Evolutionary conservation across 306 rosid species (phyloP).

Genomic region (Pueraria montana): DNA sequence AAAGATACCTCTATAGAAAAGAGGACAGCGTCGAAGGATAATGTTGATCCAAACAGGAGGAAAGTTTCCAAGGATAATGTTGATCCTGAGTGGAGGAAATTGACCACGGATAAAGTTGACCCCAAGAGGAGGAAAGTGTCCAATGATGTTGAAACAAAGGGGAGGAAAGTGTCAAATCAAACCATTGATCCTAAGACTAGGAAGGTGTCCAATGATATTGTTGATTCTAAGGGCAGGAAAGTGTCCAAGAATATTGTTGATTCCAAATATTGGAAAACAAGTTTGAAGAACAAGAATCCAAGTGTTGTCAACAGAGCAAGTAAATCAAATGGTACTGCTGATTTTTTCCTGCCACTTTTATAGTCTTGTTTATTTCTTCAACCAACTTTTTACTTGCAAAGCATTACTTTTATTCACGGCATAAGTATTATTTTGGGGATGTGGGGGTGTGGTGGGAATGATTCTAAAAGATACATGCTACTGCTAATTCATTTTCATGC

Average conservation of each 20-base stretch:
- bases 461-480: constrained; percentile 1
- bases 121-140: constrained; percentile 17
- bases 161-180: constrained; percentile 27
- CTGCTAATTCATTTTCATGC: constrained; percentile 37
- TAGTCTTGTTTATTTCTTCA: constrained; percentile 32
- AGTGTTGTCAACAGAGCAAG: constrained; percentile 49
- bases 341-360: constrained; percentile 5
- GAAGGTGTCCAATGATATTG: background rate
- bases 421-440: background rate
- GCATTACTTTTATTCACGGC: background rate
- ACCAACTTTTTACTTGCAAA: constrained; percentile 13
- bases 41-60: constrained; percentile 33
- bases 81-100: constrained; percentile 4
- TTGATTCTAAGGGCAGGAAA: background rate
- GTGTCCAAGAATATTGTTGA: constrained; percentile 2
- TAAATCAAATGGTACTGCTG: constrained; percentile 49
- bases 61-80: constrained; percentile 24
- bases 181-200: constrained; percentile 14
- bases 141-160: constrained; percentile 9
- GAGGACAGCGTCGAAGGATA: constrained; percentile 50
- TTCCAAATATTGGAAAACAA: constrained; percentile 39
- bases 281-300: constrained; percentile 51
- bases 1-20: constrained; percentile 51
- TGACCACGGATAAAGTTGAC: constrained; percentile 17
- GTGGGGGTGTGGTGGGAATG: background rate